phyloP scores from a whole-genome alignment of 331 rosid species.

The Acacia concinna region DNA sequence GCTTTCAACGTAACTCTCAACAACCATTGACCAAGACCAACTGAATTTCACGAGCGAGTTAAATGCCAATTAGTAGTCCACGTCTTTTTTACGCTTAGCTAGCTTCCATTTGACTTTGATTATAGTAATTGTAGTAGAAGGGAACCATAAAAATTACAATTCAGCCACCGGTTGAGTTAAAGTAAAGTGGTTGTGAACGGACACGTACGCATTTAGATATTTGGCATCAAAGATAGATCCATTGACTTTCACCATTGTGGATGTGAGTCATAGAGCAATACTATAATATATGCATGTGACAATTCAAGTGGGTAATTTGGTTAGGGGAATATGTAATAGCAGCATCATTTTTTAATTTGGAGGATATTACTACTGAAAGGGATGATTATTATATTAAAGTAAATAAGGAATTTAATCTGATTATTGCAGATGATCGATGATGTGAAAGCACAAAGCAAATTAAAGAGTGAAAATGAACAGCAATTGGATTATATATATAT shows the following conservation, averaged over 20 bases:
- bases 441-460: neutral
- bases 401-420: neutral
- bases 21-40: neutral
- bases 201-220: no score
- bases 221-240: neutral
- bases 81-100: neutral
- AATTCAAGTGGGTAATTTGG: neutral
- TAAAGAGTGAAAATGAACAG: neutral
- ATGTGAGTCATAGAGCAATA: conserved; percentile 16
- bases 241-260: conserved; percentile 4
- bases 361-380: neutral
- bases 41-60: conserved; percentile 40
- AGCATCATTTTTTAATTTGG: neutral
- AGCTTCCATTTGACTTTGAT: conserved; percentile 1
- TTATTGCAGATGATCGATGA: neutral
- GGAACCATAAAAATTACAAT: neutral
- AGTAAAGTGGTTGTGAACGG: neutral
- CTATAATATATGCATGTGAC: no score
- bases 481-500: neutral
- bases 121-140: neutral
- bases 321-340: neutral
- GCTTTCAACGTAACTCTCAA: neutral
- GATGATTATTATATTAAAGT: neutral
- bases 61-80: neutral
- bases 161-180: neutral